Conservation (phyloP, 2,329 filamentous ascomycete genomes). For the Phaeosphaeria sp. region DNA sequence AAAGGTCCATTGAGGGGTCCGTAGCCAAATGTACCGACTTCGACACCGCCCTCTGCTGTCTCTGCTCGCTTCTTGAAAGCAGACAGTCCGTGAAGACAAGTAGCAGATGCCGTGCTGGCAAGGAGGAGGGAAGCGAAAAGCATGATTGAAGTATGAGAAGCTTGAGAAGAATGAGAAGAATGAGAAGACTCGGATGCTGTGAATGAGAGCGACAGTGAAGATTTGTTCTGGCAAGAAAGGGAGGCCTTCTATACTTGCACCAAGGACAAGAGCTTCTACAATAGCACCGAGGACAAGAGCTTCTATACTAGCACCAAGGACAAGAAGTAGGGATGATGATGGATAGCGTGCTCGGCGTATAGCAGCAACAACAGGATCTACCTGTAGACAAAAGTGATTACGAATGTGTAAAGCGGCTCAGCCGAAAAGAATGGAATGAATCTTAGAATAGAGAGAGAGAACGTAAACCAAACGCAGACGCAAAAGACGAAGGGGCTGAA, state of each 20-base stretch:
- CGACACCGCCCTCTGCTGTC: slow-evolving; percentile 32
- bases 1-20: slow-evolving; percentile 55
- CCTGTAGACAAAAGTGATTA: slow-evolving; percentile 15
- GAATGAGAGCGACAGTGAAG: not conserved
- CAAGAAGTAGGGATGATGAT: slow-evolving; percentile 8
- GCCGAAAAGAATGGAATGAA: slow-evolving; percentile 14
- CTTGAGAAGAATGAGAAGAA: not conserved
- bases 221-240: not conserved
- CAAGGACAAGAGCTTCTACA: not conserved
- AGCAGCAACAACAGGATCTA: slow-evolving; percentile 18
- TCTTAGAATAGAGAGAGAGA: slow-evolving; percentile 21
- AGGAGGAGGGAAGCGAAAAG: slow-evolving; percentile 39
- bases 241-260: not conserved
- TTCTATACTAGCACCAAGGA: not conserved
- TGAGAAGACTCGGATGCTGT: not conserved
- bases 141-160: slow-evolving; percentile 28
- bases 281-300: too few relatives aligned
- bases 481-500: slow-evolving; percentile 10
- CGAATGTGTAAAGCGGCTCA: slow-evolving; percentile 8
- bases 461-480: slow-evolving; percentile 8
- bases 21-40: slow-evolving; percentile 52
- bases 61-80: slow-evolving; percentile 31
- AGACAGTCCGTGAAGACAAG: slow-evolving; percentile 53
- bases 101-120: slow-evolving; percentile 46
- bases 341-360: slow-evolving; percentile 15